phyloP scores from a whole-genome alignment of 1,284 basidiomycete species.

The Lignosus rhinocerotis region DNA sequence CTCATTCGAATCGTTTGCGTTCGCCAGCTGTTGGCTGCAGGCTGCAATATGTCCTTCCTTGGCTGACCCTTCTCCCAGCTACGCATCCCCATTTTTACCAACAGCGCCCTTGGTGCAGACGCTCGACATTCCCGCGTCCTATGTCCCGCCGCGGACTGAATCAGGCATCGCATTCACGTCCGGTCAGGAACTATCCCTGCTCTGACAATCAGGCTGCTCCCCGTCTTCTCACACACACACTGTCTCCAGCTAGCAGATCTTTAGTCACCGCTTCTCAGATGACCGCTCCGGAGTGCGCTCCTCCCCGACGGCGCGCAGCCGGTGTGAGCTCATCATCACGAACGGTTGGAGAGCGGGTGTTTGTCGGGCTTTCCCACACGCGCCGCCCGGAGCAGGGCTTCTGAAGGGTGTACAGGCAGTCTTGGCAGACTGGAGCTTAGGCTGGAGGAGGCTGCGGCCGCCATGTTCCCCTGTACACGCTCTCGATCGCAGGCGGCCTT shows the following conservation, averaged over 20 bases:
- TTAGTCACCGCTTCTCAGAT: constrained; percentile 12
- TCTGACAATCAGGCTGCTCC: constrained; percentile 10
- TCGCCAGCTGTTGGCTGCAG: too few relatives aligned
- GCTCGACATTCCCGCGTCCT: constrained; percentile 11
- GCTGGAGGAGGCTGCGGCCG: constrained; percentile 10
- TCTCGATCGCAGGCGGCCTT: not conserved
- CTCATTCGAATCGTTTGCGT: constrained; percentile 1
- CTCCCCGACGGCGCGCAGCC: constrained; percentile 11
- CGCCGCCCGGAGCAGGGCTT: constrained; percentile 7
- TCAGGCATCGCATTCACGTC: constrained; percentile 13
- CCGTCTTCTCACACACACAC: constrained; percentile 13
- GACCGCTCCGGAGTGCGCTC: constrained; percentile 15
- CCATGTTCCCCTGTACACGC: constrained; percentile 5
- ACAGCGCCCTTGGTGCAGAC: constrained; percentile 1
- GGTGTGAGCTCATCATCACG: constrained; percentile 1
- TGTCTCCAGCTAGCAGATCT: not conserved
- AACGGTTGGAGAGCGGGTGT: constrained; percentile 10
- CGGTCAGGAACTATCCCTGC: constrained; percentile 14
- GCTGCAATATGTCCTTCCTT: constrained; percentile 5
- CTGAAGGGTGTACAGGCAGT: constrained; percentile 2
- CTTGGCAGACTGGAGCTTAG: not conserved
- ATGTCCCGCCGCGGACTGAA: constrained; percentile 15
- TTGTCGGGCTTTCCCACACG: constrained; percentile 27
- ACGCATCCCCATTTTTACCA: constrained; percentile 5
- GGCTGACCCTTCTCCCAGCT: constrained; percentile 2